Conservation (phyloP, 768 basidiomycete genomes). For the Boletus tylopilopsis region DNA sequence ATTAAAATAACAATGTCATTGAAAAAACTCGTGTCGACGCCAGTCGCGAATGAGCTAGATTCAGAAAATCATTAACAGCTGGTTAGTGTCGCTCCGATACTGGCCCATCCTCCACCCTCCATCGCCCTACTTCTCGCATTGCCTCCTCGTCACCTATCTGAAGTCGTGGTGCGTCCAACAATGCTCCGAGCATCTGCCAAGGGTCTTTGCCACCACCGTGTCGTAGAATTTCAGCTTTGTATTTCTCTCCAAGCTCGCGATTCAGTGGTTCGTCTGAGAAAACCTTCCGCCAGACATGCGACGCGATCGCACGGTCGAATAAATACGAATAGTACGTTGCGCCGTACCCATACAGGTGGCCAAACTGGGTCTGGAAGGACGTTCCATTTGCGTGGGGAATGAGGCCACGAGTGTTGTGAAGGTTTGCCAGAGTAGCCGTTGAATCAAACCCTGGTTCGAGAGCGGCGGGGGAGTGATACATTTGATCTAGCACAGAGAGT, state of each 20-base stretch:
- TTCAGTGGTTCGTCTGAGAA: conserved; percentile 68
- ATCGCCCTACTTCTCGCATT: conserved; percentile 87
- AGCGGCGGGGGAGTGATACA: conserved; percentile 75
- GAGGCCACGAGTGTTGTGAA: conserved; percentile 68
- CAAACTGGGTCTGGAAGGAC: conserved; percentile 94
- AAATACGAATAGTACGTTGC: conserved; percentile 98
- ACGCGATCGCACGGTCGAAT: conserved; percentile 94
- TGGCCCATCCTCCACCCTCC: conserved; percentile 79
- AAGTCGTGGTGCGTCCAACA: conserved; percentile 66
- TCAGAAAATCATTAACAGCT: neutral
- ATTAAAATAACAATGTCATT: conserved; percentile 2
- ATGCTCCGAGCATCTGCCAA: conserved; percentile 82
- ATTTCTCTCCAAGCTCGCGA: conserved; percentile 75
- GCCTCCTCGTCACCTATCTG: conserved; percentile 70
- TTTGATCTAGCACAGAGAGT: conserved; percentile 84
- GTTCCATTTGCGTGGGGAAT: conserved; percentile 84
- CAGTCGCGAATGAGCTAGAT: too few relatives aligned
- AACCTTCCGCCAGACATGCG: conserved; percentile 78
- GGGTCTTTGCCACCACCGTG: conserved; percentile 91
- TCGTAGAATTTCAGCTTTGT: conserved; percentile 68
- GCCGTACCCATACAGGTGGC: conserved; percentile 93
- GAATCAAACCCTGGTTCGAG: conserved; percentile 64
- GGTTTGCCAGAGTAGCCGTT: conserved; percentile 55
- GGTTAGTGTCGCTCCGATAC: conserved; percentile 55
- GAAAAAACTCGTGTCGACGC: neutral